These are phyloP conservation scores for Epicoccum sorghinum DNA, from an alignment of 2,329 filamentous ascomycete species.

Conservation along the genomic window DNA sequence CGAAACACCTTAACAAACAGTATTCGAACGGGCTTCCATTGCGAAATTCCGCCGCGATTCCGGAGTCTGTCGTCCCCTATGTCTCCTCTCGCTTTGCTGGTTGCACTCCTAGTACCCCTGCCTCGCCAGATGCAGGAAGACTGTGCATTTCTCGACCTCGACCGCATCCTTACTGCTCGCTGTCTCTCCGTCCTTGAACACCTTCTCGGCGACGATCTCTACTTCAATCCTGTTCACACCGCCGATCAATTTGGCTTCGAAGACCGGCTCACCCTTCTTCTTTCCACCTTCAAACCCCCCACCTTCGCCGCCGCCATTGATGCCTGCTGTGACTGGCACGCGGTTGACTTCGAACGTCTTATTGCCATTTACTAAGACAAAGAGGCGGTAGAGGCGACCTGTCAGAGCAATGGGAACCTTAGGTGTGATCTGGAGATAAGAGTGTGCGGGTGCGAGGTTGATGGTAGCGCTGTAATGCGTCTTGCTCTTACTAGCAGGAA, in stretches of 20 bases:
- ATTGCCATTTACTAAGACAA: constrained; percentile 72
- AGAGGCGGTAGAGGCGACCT: constrained; percentile 76
- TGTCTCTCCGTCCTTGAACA: constrained; percentile 31
- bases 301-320: constrained; percentile 35
- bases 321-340: constrained; percentile 52
- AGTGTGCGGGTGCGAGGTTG: constrained; percentile 70
- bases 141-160: constrained; percentile 78
- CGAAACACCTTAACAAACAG: constrained; percentile 7
- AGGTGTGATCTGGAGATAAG: constrained; percentile 73
- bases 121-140: constrained; percentile 73
- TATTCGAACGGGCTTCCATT: not conserved
- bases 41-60: not conserved
- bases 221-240: constrained; percentile 81
- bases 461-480: constrained; percentile 76
- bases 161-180: constrained; percentile 57
- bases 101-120: constrained; percentile 24
- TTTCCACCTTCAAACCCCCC: constrained; percentile 44
- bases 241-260: constrained; percentile 72
- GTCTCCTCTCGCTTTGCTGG: not conserved
- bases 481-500: constrained; percentile 69
- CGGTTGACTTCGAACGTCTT: constrained; percentile 65
- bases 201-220: constrained; percentile 73
- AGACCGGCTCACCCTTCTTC: constrained; percentile 67
- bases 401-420: constrained; percentile 68
- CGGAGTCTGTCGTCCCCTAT: not conserved